These are phyloP conservation scores for Haematococcus sp. DNA, from an alignment of 139 green algal genomes.

Conservation along the genomic window DNA sequence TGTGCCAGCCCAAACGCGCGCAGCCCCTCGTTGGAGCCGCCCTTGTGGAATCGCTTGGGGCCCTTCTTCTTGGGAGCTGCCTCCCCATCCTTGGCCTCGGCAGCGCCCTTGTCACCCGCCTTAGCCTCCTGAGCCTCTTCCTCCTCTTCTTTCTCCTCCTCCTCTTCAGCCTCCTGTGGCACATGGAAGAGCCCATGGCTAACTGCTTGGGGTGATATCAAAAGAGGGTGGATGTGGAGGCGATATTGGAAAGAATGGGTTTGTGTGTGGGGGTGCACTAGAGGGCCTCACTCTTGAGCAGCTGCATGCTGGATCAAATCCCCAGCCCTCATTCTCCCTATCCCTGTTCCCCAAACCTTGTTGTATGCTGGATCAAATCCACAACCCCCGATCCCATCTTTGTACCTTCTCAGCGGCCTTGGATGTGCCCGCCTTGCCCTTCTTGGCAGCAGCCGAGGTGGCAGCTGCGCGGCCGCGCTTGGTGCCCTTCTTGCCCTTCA, in stretches of 20 bases:
- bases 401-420: not conserved
- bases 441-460: not conserved
- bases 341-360: too few species aligned
- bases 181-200: not conserved
- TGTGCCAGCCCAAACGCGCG: conserved; percentile 69
- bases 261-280: too few species aligned
- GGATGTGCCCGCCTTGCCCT: not conserved
- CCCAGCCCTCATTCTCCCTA: too few species aligned
- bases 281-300: too few species aligned
- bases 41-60: conserved; percentile 53
- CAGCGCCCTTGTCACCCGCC: not conserved
- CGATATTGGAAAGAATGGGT: not conserved
- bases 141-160: not conserved
- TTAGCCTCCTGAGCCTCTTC: conserved; percentile 8
- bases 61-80: not conserved
- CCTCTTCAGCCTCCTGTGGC: conserved; percentile 4
- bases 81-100: not conserved
- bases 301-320: too few species aligned
- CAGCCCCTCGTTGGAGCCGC: conserved; percentile 66
- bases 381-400: too few species aligned
- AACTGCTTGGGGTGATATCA: not conserved
- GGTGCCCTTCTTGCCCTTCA: not conserved
- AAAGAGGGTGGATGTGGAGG: too few species aligned
- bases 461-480: not conserved
- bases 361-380: too few species aligned